phyloP scores from a whole-genome alignment of 2,329 filamentous ascomycete genomes.

The Clonostachys rosea region DNA sequence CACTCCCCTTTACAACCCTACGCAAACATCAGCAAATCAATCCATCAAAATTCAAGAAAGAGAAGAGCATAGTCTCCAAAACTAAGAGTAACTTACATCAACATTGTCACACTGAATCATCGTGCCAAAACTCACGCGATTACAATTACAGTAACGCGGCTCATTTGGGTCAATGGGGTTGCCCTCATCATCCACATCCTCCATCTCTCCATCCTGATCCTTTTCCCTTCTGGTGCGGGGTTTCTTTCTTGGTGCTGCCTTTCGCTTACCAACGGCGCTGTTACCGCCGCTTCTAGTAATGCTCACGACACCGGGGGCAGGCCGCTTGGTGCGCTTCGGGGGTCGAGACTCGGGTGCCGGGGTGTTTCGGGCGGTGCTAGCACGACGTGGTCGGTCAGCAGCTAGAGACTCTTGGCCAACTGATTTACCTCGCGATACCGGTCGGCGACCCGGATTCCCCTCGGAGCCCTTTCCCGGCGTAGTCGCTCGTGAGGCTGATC shows the following conservation, averaged over 20 bases:
- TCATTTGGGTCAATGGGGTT: conserved; percentile 72
- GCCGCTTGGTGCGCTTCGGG: conserved; percentile 57
- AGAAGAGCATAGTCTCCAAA: not conserved
- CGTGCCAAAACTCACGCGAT: conserved; percentile 73
- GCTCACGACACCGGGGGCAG: conserved; percentile 68
- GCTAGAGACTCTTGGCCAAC: conserved; percentile 47
- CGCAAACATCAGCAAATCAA: conserved; percentile 9
- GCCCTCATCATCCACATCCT: conserved; percentile 63
- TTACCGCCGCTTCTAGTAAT: conserved; percentile 55
- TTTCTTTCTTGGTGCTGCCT: conserved; percentile 65
- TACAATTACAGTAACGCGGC: conserved; percentile 72
- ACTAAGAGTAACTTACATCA: conserved; percentile 57
- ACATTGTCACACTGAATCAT: conserved; percentile 83
- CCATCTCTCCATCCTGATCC: conserved; percentile 33
- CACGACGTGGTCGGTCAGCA: conserved; percentile 46
- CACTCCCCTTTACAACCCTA: conserved; percentile 74
- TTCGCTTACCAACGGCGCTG: conserved; percentile 67
- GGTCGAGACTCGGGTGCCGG: conserved; percentile 45
- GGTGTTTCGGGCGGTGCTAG: conserved; percentile 54
- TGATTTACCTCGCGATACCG: conserved; percentile 47
- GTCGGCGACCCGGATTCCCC: conserved; percentile 30
- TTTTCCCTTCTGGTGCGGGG: conserved; percentile 44
- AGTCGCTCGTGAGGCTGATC: conserved; percentile 22
- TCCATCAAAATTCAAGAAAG: no score
- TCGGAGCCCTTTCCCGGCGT: conserved; percentile 26